phyloP scores from a whole-genome alignment of 805 yeast species.

The Metschnikowia colocasiae region DNA sequence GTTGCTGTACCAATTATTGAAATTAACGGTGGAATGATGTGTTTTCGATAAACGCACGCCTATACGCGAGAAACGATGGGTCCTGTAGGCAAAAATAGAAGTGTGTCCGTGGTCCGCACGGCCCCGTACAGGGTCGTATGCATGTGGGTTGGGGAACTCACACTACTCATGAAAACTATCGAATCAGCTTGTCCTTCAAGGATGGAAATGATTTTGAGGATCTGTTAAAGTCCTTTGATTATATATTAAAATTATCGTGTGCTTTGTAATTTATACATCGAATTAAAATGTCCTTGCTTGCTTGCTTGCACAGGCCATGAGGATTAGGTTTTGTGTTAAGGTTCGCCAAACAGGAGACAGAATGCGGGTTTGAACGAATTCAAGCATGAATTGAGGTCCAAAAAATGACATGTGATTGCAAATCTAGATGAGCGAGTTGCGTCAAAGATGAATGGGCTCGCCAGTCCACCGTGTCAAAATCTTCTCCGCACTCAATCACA shows the following conservation, averaged over 20 bases:
- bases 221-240: no score
- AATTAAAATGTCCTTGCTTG: no score
- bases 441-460: not conserved
- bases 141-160: no score
- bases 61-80: not conserved
- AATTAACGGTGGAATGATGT: not conserved
- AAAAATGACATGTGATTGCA: not conserved
- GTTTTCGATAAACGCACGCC: constrained; percentile 1
- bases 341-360: no score
- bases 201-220: no score
- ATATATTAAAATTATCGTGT: no score
- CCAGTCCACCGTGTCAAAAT: not conserved
- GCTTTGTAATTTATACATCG: no score
- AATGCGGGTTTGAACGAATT: not conserved
- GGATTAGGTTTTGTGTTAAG: no score
- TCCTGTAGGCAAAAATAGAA: not conserved
- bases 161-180: no score
- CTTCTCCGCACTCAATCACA: not conserved
- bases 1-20: not conserved
- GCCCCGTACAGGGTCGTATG: not conserved
- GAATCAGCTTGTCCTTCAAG: no score
- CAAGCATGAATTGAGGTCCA: not conserved
- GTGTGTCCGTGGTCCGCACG: not conserved
- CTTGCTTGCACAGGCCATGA: no score
- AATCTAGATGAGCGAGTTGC: not conserved